A percentile compares a stretch with the other conserved stretches of the same genome.
These are phyloP conservation scores for Pistacia atlantica DNA, from an alignment of 345 rosid genomes.

Conservation along the genomic window DNA sequence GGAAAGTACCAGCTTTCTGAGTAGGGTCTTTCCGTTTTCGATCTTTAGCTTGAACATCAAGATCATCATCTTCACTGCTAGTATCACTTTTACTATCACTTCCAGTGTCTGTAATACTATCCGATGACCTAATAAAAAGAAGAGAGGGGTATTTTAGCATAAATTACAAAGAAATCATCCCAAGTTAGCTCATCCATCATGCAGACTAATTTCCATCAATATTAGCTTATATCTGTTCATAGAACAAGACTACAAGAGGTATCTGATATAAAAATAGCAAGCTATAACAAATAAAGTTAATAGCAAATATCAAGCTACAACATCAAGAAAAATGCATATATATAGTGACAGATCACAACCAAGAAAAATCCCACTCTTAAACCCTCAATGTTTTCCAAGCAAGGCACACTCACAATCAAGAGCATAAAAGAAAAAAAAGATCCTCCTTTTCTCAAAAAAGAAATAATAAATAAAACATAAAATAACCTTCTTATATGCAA, in stretches of 20 bases:
- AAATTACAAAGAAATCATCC: background rate
- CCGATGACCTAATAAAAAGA: slow-evolving; percentile 53
- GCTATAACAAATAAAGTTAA: background rate
- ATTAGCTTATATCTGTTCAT: background rate
- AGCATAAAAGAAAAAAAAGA: no score
- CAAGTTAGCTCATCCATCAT: background rate
- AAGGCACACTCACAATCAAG: background rate
- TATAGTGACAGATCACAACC: no score
- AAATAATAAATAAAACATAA: background rate
- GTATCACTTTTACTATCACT: slow-evolving; percentile 51
- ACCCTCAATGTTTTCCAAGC: background rate
- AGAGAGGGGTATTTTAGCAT: slow-evolving; percentile 1
- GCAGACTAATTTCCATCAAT: background rate
- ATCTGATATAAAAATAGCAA: no score
- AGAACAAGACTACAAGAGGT: background rate
- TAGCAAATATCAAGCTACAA: no score
- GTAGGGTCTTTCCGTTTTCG: slow-evolving; percentile 42
- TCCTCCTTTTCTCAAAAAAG: background rate
- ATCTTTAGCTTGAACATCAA: slow-evolving; percentile 44
- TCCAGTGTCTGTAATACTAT: slow-evolving; percentile 56
- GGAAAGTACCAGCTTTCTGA: slow-evolving; percentile 50
- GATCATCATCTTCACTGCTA: slow-evolving; percentile 50
- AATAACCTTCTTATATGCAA: background rate
- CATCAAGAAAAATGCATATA: background rate
- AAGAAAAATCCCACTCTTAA: no score